A percentile compares a stretch with the other conserved stretches of the same genome.
Evolutionary conservation across 352 stramenopile species (phyloP).

Genomic region (Lagenidium sp.): DNA sequence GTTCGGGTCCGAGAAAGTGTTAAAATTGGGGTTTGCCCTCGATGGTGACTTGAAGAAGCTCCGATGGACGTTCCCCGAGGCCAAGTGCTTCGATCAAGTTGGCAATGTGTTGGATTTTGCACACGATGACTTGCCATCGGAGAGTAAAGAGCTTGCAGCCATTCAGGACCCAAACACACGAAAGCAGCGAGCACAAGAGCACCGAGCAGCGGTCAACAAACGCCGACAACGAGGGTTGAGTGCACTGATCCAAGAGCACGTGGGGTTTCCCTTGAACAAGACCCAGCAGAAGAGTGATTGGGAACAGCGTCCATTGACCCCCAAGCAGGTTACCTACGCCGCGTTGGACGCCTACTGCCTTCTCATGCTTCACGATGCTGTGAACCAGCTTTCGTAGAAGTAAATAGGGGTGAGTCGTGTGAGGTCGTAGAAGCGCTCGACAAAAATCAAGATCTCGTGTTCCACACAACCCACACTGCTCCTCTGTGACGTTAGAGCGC

Average conservation of each 20-base stretch:
- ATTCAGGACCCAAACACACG: background rate
- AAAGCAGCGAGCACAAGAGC: slow-evolving; percentile 3
- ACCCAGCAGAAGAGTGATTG: slow-evolving; percentile 69
- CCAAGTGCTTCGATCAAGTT: slow-evolving; percentile 52
- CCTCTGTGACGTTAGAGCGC: too few relatives aligned
- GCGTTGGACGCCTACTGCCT: slow-evolving; percentile 67
- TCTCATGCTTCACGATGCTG: slow-evolving; percentile 51
- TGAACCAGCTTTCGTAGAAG: slow-evolving; percentile 1
- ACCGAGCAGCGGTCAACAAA: slow-evolving; percentile 13
- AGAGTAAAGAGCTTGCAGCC: background rate
- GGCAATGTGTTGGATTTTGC: slow-evolving; percentile 58
- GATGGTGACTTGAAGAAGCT: slow-evolving; percentile 57
- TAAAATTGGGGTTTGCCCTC: slow-evolving; percentile 60
- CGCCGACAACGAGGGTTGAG: slow-evolving; percentile 41
- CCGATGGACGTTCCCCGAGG: slow-evolving; percentile 61
- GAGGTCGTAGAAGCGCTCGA: too few relatives aligned
- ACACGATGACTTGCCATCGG: slow-evolving; percentile 17
- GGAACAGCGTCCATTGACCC: slow-evolving; percentile 47
- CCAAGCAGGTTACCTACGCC: slow-evolving; percentile 61
- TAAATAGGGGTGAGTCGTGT: background rate
- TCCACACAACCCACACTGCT: too few relatives aligned
- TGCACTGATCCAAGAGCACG: slow-evolving; percentile 34
- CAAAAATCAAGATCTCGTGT: too few relatives aligned
- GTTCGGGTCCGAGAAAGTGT: slow-evolving; percentile 33
- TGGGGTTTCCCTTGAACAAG: slow-evolving; percentile 56